A percentile compares a stretch with the other conserved stretches of the same genome.
Evolutionary conservation across 2,329 filamentous ascomycete species (phyloP).

Genomic region (Beauveria rudraprayagi): DNA sequence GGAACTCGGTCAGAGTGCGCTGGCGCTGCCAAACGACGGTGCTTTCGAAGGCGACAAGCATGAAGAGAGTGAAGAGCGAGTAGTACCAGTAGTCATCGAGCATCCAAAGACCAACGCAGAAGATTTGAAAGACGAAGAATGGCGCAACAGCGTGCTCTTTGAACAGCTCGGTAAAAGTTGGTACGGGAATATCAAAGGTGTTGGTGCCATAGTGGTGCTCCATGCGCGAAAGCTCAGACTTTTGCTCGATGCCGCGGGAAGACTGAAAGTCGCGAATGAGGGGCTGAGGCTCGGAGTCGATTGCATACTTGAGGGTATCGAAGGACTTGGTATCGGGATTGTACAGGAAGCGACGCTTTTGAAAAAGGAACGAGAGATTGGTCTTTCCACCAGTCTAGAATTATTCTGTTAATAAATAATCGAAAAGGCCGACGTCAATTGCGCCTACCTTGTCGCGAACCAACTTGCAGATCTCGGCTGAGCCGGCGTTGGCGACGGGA

Average conservation of each 20-base stretch:
- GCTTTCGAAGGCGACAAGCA: constrained; percentile 95
- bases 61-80: constrained; percentile 95
- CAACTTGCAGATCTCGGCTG: constrained; percentile 78
- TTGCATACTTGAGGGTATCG: constrained; percentile 69
- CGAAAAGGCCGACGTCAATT: neutral
- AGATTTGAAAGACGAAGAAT: constrained; percentile 98
- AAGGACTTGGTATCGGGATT: constrained; percentile 65
- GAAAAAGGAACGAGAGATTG: constrained; percentile 85
- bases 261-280: constrained; percentile 69
- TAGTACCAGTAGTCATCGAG: constrained; percentile 99
- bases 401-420: neutral
- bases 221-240: constrained; percentile 68
- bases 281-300: constrained; percentile 82
- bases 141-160: constrained; percentile 97
- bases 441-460: constrained; percentile 58
- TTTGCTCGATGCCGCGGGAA: constrained; percentile 64
- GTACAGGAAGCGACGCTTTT: constrained; percentile 95
- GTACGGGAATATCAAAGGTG: constrained; percentile 95
- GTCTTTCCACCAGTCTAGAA: constrained; percentile 59
- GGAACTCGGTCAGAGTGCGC: constrained; percentile 90
- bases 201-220: constrained; percentile 94
- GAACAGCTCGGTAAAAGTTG: constrained; percentile 91
- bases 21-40: constrained; percentile 99
- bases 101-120: constrained; percentile 98
- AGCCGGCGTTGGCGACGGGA: constrained; percentile 80